Base-by-base conservation (phyloP, 148 eudicot genomes). In the Beta vulgaris region DNA sequence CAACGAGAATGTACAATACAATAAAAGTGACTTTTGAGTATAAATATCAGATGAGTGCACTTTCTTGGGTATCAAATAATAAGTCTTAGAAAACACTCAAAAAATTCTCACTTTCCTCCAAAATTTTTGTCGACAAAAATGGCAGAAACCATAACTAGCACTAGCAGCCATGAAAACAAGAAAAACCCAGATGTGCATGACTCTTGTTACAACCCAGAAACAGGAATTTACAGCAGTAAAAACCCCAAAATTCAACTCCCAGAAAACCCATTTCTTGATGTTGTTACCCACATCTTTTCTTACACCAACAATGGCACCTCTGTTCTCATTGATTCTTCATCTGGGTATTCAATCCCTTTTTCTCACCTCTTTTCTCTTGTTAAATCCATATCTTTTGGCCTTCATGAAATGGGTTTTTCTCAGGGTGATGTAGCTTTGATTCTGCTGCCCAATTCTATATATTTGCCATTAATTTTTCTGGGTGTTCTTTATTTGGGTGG, bases 391-490 rank as follows among this genome's bases (percentile, higher is more conserved):
- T 91, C 96, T 34, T 74, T 69, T 68, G 89, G 91, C 5, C 89
- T 94, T 6, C 84, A 72, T 74, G 49, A 82, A 68, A 73, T 87
- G 86, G 97, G 97, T 9, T 61, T 92, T 63, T 80, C 86, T 7
- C 78, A 89, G 76, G 97, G 98, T 69, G 93, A 95, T 80, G 92
- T 92, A 2, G 87, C 87, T 25, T 84, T 95, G 74, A 80, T 92
- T 76, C 77, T 90, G 0, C 66, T 95, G 34, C 96, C 97, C 0
- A 95, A 92, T 80, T 95, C 97, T 6, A 42, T 92, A 12, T 89
- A 80, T 57, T 89, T 84, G 49, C 98, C 98, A 3, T 23, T 95
- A 8, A 23, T 95, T 23, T 55, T 89, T 10, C 69, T 91, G 73
- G 91, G 93, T 66, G 84, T 82, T 82, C 35, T 94, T 34, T 83